Evolutionary conservation across 108 stramenopile genomes (phyloP), one percentile per base, ranked within the genome.

Genomic region (Parietichytrium sp.): DNA sequence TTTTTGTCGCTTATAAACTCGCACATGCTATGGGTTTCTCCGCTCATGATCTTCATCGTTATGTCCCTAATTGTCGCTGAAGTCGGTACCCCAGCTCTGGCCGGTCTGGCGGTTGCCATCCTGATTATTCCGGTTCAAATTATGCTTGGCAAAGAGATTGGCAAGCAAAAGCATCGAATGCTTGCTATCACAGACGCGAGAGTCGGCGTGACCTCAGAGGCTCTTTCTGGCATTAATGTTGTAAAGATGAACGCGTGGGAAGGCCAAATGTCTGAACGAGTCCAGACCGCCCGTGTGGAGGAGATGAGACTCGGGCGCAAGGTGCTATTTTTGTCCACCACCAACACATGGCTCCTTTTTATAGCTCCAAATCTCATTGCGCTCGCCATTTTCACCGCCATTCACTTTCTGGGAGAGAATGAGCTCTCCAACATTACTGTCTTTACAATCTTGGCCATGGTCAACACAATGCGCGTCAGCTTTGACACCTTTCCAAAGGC

Each of bases 381-480:
- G n/a, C n/a, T n/a, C n/a, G n/a, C n/a, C n/a, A n/a, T n/a, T n/a
- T n/a, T n/a, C n/a, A n/a, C n/a, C n/a, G n/a, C n/a, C n/a, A n/a
- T n/a, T n/a, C n/a, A n/a, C n/a, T n/a, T n/a, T n/a, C n/a, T n/a
- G n/a, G n/a, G n/a, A n/a, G n/a, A n/a, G n/a, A n/a, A n/a, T n/a
- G n/a, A n/a, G n/a, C n/a, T n/a, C n/a, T n/a, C n/a, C n/a, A n/a
- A n/a, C n/a, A n/a, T n/a, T n/a, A n/a, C n/a, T n/a, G n/a, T n/a
- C n/a, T n/a, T n/a, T n/a, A n/a, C n/a, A n/a, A n/a, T n/a, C n/a
- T n/a, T n/a, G n/a, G n/a, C n/a, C n/a, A n/a, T 98, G 18, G 97
- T 99, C 84, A 93, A 96, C 55, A 88, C 96, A 18, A 89, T 96
- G 55, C 87, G 96, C 55, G 90, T 96, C 92, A 97, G 97, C 3